phyloP scores from a whole-genome alignment of 1,139 yeast genomes.

The Hanseniaspora gamundiae region DNA sequence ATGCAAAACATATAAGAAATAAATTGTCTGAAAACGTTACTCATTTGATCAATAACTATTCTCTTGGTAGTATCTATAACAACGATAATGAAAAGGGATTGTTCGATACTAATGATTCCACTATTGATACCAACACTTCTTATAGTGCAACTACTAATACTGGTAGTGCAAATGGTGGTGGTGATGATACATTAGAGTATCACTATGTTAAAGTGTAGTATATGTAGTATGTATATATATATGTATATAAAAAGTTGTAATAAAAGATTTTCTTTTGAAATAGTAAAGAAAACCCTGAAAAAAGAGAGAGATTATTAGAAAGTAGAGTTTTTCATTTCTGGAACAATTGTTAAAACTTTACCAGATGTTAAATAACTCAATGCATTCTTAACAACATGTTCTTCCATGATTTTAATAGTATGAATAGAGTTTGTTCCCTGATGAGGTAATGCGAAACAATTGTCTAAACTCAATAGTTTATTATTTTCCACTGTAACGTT shows the following conservation, averaged over 20 bases:
- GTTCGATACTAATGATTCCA: background rate
- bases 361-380: constrained; percentile 38
- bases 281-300: background rate
- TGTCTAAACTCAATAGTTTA: constrained; percentile 39
- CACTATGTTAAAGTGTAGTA: background rate
- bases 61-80: background rate
- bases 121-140: background rate
- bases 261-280: background rate
- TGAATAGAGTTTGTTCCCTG: constrained; percentile 68
- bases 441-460: constrained; percentile 62
- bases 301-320: background rate
- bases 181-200: background rate
- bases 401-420: constrained; percentile 45
- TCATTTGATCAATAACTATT: too few species aligned
- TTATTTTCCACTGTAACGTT: constrained; percentile 32
- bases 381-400: constrained; percentile 32
- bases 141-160: background rate
- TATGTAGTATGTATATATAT: background rate
- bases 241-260: background rate
- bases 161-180: background rate
- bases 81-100: background rate
- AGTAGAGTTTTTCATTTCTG: constrained; percentile 36
- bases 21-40: too few species aligned
- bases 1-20: background rate
- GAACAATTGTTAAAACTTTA: constrained; percentile 51